These are phyloP conservation scores for Venturia carpophila DNA, from an alignment of 2,329 filamentous ascomycete species.

Conservation along the genomic window DNA sequence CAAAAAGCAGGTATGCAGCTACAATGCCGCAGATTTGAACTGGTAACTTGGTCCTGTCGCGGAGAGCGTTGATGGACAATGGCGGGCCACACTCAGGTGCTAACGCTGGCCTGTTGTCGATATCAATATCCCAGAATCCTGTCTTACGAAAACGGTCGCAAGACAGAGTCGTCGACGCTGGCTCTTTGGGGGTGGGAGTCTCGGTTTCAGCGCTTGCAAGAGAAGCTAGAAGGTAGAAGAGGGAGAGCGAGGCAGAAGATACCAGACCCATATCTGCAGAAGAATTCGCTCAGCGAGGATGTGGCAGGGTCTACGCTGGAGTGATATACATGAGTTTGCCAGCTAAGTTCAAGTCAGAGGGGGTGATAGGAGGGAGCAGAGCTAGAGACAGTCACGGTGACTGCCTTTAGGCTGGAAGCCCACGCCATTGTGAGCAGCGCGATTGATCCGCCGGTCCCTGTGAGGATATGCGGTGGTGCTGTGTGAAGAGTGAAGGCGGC, in stretches of 20 bases:
- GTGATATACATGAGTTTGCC: constrained; percentile 1
- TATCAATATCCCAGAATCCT: constrained; percentile 35
- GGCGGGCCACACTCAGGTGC: constrained; percentile 54
- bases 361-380: not conserved
- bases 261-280: constrained; percentile 5
- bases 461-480: constrained; percentile 1
- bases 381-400: not conserved
- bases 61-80: constrained; percentile 49
- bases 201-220: constrained; percentile 13
- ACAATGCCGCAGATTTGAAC: constrained; percentile 77
- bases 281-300: not conserved
- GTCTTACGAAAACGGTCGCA: constrained; percentile 16
- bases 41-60: constrained; percentile 52
- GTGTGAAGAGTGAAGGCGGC: not conserved
- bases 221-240: not conserved
- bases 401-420: not conserved
- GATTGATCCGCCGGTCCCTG: constrained; percentile 6
- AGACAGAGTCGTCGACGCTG: constrained; percentile 10
- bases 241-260: not conserved
- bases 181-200: not conserved
- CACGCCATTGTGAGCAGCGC: not conserved
- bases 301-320: constrained; percentile 5
- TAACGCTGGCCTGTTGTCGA: constrained; percentile 51
- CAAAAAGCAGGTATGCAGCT: constrained; percentile 70
- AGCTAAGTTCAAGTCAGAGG: not conserved